These are phyloP conservation scores for Hypholoma fasciculare DNA, from an alignment of 768 basidiomycete species.

Conservation along the genomic window DNA sequence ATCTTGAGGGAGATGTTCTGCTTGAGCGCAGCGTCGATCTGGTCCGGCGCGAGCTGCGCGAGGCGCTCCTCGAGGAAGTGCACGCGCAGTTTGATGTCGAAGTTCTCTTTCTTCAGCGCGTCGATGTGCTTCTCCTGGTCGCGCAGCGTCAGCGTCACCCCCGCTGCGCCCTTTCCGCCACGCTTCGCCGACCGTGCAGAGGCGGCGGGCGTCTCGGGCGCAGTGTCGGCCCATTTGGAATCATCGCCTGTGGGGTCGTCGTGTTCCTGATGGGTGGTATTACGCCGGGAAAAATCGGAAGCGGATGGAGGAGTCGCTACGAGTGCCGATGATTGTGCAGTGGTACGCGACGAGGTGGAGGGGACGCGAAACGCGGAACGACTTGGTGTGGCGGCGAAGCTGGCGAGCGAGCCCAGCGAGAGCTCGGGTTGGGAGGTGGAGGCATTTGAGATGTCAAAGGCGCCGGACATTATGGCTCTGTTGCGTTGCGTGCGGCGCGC, in stretches of 20 bases:
- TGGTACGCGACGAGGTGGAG: conserved; percentile 50
- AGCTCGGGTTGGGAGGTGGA: conserved; percentile 37
- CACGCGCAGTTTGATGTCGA: conserved; percentile 92
- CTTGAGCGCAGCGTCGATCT: conserved; percentile 88
- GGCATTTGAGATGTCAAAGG: conserved; percentile 4
- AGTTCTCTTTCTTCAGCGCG: conserved; percentile 95
- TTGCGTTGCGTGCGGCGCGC: not conserved
- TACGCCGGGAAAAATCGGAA: conserved; percentile 30
- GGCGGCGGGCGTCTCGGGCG: conserved; percentile 47
- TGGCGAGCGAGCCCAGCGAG: conserved; percentile 57
- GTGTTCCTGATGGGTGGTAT: conserved; percentile 35
- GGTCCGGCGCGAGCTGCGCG: conserved; percentile 85
- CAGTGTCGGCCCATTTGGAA: conserved; percentile 40
- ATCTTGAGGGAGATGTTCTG: conserved; percentile 94
- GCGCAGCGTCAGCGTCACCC: conserved; percentile 71
- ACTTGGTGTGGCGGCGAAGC: conserved; percentile 50
- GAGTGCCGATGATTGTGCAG: conserved; percentile 51
- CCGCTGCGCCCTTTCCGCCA: conserved; percentile 45
- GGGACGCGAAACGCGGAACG: conserved; percentile 40
- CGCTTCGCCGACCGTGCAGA: conserved; percentile 26
- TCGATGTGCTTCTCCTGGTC: conserved; percentile 99
- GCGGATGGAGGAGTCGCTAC: conserved; percentile 53
- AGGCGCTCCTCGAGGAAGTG: conserved; percentile 95
- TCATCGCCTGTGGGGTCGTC: conserved; percentile 55
- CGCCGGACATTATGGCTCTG: not conserved